Conservation (phyloP, 352 stramenopile species). For the Phytophthora litchii region DNA sequence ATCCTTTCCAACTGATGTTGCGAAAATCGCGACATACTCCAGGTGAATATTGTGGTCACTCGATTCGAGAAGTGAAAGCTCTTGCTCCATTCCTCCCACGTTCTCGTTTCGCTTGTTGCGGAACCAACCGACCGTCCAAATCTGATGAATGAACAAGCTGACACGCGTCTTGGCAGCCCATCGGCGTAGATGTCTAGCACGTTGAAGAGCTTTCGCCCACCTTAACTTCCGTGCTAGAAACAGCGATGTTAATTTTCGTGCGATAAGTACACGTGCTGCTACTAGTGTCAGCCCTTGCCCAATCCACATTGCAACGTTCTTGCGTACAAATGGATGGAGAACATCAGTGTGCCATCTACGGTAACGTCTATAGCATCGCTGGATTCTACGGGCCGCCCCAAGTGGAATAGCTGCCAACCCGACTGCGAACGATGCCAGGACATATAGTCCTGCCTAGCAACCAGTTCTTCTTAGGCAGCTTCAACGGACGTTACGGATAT, state of each 20-base stretch:
- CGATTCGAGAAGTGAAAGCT: conserved; percentile 32
- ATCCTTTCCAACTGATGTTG: conserved; percentile 35
- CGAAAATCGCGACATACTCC: conserved; percentile 41
- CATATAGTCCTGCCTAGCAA: too few relatives aligned
- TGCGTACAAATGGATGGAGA: conserved; percentile 22
- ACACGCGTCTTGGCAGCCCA: conserved; percentile 55
- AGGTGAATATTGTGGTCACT: conserved; percentile 28
- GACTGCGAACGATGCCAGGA: too few relatives aligned
- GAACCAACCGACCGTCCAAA: conserved; percentile 47
- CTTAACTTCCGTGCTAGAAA: conserved; percentile 22
- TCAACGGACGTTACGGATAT: too few relatives aligned
- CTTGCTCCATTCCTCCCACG: conserved; percentile 26
- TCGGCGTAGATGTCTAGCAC: conserved; percentile 28
- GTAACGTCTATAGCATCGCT: conserved; percentile 32
- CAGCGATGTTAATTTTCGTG: conserved; percentile 10
- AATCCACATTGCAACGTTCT: conserved; percentile 23
- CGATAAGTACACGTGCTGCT: conserved; percentile 22
- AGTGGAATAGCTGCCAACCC: too few relatives aligned
- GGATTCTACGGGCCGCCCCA: conserved; percentile 40
- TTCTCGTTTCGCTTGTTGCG: conserved; percentile 36
- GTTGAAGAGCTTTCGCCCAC: conserved; percentile 11
- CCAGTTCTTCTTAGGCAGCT: too few relatives aligned
- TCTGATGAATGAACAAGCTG: conserved; percentile 47
- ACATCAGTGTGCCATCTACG: conserved; percentile 21
- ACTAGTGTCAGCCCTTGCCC: conserved; percentile 4